Conservation (phyloP, 345 rosid genomes). For the Aquilaria malaccensis region DNA sequence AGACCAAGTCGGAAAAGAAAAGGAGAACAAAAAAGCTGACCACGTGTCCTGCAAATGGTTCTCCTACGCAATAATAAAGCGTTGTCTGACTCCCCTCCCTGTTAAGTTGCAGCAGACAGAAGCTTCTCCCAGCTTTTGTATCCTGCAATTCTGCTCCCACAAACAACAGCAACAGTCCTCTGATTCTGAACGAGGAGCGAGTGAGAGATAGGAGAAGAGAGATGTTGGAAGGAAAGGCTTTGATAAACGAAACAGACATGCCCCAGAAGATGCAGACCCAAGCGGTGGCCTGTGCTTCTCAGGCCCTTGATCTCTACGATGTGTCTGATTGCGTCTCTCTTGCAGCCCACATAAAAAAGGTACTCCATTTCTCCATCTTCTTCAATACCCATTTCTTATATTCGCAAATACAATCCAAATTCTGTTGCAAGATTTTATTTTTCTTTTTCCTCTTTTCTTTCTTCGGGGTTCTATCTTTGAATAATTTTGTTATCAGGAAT, state of each 20-base stretch:
- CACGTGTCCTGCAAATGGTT: too few species aligned
- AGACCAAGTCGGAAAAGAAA: too few species aligned
- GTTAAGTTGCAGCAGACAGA: too few species aligned
- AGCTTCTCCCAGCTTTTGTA: too few species aligned
- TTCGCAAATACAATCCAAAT: background rate
- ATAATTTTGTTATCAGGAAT: constrained; percentile 24
- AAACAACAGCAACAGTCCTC: too few species aligned
- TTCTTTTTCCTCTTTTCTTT: background rate
- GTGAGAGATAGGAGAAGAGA: background rate
- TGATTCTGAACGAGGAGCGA: too few species aligned
- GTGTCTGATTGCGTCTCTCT: constrained; percentile 33
- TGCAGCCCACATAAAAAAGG: constrained; percentile 45
- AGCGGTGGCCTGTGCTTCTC: constrained; percentile 32
- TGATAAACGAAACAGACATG: constrained; percentile 34
- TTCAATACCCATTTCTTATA: too few species aligned
- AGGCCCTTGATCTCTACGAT: constrained; percentile 39
- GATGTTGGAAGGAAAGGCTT: constrained; percentile 48
- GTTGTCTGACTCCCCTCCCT: too few species aligned
- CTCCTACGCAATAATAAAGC: too few species aligned
- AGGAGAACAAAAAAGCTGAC: too few species aligned
- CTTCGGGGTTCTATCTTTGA: background rate
- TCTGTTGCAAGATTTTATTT: background rate
- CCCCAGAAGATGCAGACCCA: constrained; percentile 30
- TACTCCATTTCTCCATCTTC: background rate
- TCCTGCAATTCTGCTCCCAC: too few species aligned